phyloP scores from a whole-genome alignment of 805 yeast species.

The Yarrowia sp. region DNA sequence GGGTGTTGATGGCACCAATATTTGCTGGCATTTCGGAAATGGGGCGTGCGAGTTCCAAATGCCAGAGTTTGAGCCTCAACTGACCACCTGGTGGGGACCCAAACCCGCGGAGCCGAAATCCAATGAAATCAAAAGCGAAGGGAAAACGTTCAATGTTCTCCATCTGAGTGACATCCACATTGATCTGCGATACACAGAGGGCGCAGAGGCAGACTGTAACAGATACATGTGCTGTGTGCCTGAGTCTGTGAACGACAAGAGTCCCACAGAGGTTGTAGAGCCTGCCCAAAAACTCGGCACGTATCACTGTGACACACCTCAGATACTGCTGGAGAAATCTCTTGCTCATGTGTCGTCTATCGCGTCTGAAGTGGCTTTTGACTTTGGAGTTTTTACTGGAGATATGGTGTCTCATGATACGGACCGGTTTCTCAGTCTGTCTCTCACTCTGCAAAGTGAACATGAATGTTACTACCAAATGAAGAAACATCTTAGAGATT shows the following conservation, averaged over 20 bases:
- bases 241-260: neutral
- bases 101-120: conserved; percentile 49
- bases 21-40: conserved; percentile 61
- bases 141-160: conserved; percentile 62
- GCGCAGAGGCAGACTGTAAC: conserved; percentile 55
- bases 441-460: conserved; percentile 62
- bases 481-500: conserved; percentile 57
- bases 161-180: conserved; percentile 73
- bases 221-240: conserved; percentile 66
- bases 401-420: conserved; percentile 73
- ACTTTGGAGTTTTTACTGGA: conserved; percentile 73
- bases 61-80: conserved; percentile 56
- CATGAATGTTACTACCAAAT: conserved; percentile 58
- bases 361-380: conserved; percentile 54
- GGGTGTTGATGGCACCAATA: conserved; percentile 63
- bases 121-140: conserved; percentile 37
- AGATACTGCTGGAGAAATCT: conserved; percentile 63
- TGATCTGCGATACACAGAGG: conserved; percentile 57
- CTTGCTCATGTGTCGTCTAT: conserved; percentile 55
- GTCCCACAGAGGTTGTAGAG: conserved; percentile 46
- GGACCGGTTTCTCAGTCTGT: conserved; percentile 54
- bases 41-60: conserved; percentile 58
- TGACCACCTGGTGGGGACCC: conserved; percentile 54
- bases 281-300: conserved; percentile 71
- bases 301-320: conserved; percentile 72